Percentiles rank a stretch among this genome's conserved stretches.
Conservation (phyloP, 1,284 basidiomycete genomes). For the Trichosporon faecale region DNA sequence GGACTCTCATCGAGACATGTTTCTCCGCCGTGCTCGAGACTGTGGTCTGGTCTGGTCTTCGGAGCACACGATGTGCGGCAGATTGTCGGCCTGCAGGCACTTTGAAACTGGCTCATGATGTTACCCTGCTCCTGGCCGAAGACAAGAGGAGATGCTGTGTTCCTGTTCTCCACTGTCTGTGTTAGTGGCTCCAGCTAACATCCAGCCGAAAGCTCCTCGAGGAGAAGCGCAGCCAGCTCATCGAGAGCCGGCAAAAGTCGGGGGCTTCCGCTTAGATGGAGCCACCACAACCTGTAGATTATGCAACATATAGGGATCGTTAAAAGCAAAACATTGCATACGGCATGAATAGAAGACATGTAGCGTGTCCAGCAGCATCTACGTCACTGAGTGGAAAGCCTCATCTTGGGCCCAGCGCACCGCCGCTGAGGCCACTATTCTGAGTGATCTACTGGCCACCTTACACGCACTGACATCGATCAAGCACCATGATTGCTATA, state of each 20-base stretch:
- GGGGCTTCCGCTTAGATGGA: neutral
- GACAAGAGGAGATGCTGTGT: neutral
- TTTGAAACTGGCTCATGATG: neutral
- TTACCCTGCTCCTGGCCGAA: neutral
- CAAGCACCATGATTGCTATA: neutral
- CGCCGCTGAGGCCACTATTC: neutral
- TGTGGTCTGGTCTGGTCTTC: too few relatives aligned
- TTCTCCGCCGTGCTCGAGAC: too few relatives aligned
- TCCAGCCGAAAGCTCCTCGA: slow-evolving; percentile 5
- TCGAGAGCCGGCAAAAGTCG: slow-evolving; percentile 9
- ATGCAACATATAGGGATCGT: slow-evolving; percentile 9
- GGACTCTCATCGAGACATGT: too few relatives aligned
- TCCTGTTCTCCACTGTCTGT: neutral
- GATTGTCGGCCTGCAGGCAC: too few relatives aligned
- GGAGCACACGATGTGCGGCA: too few relatives aligned
- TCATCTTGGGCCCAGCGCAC: neutral
- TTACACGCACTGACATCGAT: neutral
- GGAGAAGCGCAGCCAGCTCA: slow-evolving; percentile 9
- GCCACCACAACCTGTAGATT: slow-evolving; percentile 7
- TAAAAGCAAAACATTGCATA: neutral
- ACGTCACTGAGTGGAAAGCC: neutral
- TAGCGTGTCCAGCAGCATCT: neutral
- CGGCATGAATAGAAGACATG: neutral
- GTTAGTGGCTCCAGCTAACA: neutral
- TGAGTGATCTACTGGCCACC: neutral